Evolutionary conservation across 2,329 filamentous ascomycete species (phyloP).

Genomic region (Neopestalotiopsis sp.): DNA sequence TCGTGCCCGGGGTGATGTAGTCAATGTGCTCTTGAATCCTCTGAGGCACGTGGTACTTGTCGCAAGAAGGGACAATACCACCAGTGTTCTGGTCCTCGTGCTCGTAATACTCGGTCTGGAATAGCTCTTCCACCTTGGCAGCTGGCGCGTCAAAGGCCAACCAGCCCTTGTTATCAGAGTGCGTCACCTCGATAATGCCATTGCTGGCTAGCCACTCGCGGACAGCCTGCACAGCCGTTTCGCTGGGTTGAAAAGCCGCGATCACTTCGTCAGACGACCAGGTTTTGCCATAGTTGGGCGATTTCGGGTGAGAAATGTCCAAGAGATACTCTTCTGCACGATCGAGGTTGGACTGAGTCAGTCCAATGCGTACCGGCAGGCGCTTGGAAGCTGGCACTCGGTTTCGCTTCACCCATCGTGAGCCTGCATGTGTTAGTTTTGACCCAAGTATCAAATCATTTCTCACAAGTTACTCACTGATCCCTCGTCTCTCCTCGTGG

Average conservation of each 20-base stretch:
- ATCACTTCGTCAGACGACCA: slow-evolving; percentile 21
- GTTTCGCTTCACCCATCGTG: slow-evolving; percentile 11
- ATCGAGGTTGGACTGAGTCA: slow-evolving; percentile 18
- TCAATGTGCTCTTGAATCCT: slow-evolving; percentile 48
- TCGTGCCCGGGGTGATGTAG: slow-evolving; percentile 54
- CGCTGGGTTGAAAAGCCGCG: slow-evolving; percentile 22
- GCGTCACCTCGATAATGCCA: slow-evolving; percentile 17
- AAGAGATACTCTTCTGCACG: slow-evolving; percentile 16
- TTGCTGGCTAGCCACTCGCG: slow-evolving; percentile 19
- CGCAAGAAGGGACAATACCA: slow-evolving; percentile 31
- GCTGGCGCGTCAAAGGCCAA: slow-evolving; percentile 35
- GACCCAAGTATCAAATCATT: too few species aligned
- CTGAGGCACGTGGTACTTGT: slow-evolving; percentile 46
- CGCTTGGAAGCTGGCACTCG: slow-evolving; percentile 10
- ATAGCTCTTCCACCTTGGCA: slow-evolving; percentile 32
- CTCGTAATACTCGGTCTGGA: slow-evolving; percentile 36
- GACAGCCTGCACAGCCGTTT: slow-evolving; percentile 28
- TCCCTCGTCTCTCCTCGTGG: not conserved
- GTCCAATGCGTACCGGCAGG: slow-evolving; percentile 15
- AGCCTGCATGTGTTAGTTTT: not conserved
- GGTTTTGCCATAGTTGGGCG: slow-evolving; percentile 18
- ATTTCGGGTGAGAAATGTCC: slow-evolving; percentile 19
- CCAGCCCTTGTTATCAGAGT: slow-evolving; percentile 31
- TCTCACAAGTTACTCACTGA: not conserved
- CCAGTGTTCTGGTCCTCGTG: slow-evolving; percentile 33